Evolutionary conservation across 495 filamentous ascomycete genomes (phyloP), one percentile per base, ranked within the genome.

Genomic region (Chaetomidium leptoderma): DNA sequence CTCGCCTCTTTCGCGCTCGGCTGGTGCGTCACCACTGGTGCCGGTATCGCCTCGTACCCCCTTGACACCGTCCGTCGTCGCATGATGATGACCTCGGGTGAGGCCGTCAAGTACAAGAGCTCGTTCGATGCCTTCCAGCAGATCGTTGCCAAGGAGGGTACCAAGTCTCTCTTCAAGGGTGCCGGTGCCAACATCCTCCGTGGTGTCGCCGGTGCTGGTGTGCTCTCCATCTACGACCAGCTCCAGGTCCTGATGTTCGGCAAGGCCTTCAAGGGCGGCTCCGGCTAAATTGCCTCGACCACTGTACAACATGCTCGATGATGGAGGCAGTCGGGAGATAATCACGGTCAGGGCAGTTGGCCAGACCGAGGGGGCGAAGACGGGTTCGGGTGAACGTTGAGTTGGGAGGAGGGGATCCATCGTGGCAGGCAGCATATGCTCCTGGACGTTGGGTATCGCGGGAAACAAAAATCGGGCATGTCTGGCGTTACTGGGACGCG

Each of bases 191-290:
- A 98, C 87, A 98, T 98, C 77, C 95, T 98, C 82, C 93, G 93
- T 96, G 93, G 93, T 96, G 93, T 98, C 71, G 93, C 93, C 73
- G 93, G 93, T 91, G 93, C 93, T 80, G 93, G 93, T 97, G 93
- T 98, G 76, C 85, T 98, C 72, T 98, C 93, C 72, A 96, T 98
- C 89, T 98, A 98, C 79, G 93, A 98, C 77, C 93, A 97, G 83
- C 89, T 86, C 75, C 93, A 98, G 87, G 83, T 98, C 71, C 77
- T 98, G 74, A 81, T 98, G 78, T 97, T 98, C 89, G 93, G 93
- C 74, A 96, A 98, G 90, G 87, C 90, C 81, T 98, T 91, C 93
- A 97, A 96, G 84, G 85, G 86, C 76, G 86, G 85, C 72, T 88
- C 84, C 70, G 85, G 86, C 76, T 90, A 90, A 88, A 82, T 65